Percentiles rank a stretch among this genome's conserved stretches.
These are phyloP conservation scores for Fusarium burgessii DNA, from an alignment of 2,329 filamentous ascomycete species.

Conservation along the genomic window DNA sequence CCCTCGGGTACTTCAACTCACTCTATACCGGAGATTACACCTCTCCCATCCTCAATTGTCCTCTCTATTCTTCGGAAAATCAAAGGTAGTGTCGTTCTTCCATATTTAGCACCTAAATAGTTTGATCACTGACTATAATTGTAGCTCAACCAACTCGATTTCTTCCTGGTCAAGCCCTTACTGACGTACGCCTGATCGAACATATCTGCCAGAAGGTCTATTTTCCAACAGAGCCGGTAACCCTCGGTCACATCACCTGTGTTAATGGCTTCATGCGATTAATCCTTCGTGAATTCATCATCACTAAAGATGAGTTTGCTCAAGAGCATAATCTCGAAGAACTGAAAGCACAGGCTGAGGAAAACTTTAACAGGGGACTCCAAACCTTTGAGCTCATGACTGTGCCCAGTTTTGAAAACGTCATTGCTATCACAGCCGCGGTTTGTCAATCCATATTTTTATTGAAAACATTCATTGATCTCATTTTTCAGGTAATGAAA, in stretches of 20 bases:
- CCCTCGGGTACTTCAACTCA: neutral
- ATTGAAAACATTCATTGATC: rapidly evolving
- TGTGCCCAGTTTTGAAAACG: constrained; percentile 36
- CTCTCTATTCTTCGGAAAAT: constrained; percentile 22
- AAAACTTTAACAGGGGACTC: constrained; percentile 29
- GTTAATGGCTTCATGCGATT: constrained; percentile 31
- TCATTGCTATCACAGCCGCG: constrained; percentile 21
- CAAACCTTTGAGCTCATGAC: constrained; percentile 36
- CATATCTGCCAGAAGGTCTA: constrained; percentile 34
- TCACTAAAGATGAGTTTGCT: constrained; percentile 16
- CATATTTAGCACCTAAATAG: no score
- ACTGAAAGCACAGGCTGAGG: constrained; percentile 15
- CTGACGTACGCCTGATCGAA: constrained; percentile 24
- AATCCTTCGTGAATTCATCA: constrained; percentile 19
- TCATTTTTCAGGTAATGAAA: constrained; percentile 14
- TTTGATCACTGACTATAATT: neutral
- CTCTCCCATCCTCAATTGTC: constrained; percentile 18
- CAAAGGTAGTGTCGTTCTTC: constrained; percentile 3
- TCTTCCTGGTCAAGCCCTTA: constrained; percentile 26
- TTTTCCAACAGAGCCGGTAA: constrained; percentile 34
- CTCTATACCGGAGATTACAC: constrained; percentile 4
- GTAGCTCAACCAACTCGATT: constrained; percentile 14
- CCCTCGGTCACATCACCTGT: constrained; percentile 25
- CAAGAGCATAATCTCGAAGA: constrained; percentile 24
- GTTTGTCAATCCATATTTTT: neutral